Percentiles rank a stretch among this genome's conserved stretches.
Evolutionary conservation across 108 stramenopile species (phyloP).

Genomic region (Aurantiochytrium sp.): DNA sequence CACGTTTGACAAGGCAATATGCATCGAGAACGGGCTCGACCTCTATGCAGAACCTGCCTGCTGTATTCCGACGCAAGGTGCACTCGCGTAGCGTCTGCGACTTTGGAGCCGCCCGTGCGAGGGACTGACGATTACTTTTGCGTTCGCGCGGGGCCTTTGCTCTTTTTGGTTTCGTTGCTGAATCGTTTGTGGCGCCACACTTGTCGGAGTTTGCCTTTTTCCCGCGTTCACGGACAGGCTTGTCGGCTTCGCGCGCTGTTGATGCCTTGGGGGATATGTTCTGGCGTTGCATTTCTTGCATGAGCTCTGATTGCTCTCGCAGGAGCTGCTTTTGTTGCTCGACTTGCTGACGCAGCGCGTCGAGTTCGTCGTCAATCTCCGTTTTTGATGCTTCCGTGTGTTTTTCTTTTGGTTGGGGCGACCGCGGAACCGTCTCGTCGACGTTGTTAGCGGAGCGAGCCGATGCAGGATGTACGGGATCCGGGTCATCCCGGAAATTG

Average conservation of each 20-base stretch:
- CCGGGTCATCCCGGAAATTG: background rate
- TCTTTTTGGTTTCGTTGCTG: background rate
- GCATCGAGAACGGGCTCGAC: background rate
- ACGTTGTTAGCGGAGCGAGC: too few relatives aligned
- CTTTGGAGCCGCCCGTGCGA: background rate
- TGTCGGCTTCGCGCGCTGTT: background rate
- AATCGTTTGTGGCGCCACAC: background rate
- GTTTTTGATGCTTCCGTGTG: too few relatives aligned
- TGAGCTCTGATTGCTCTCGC: background rate
- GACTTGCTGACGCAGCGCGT: background rate
- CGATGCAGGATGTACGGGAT: background rate
- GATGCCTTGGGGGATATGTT: background rate
- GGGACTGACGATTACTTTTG: background rate
- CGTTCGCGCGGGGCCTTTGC: background rate
- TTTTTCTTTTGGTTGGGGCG: too few relatives aligned
- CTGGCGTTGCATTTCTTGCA: conserved; percentile 1
- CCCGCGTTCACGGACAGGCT: background rate
- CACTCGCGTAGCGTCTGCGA: background rate
- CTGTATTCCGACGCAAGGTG: background rate
- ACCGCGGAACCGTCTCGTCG: too few relatives aligned
- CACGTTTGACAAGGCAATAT: background rate
- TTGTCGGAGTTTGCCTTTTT: background rate
- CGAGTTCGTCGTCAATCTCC: background rate
- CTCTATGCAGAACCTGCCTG: background rate
- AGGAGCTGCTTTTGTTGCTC: background rate